Conservation (phyloP, 768 basidiomycete genomes). For the Phlebiopsis flavidoalba region DNA sequence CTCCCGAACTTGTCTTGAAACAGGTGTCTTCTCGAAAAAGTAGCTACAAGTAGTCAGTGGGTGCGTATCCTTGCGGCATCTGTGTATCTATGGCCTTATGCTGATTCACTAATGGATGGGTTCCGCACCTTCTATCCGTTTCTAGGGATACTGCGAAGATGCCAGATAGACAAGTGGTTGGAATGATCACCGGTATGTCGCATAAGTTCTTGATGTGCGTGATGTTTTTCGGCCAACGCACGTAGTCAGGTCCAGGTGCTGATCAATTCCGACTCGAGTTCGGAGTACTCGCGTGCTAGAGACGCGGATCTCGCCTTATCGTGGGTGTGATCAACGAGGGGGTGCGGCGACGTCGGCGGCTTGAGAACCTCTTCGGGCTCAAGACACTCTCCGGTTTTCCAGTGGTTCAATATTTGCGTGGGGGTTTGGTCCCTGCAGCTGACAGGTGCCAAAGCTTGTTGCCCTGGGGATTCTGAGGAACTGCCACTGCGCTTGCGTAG, state of each 20-base stretch:
- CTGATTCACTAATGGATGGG: background rate
- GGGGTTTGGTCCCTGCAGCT: background rate
- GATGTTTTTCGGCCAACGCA: slow-evolving; percentile 85
- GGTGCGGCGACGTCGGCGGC: slow-evolving; percentile 35
- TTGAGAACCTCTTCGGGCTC: slow-evolving; percentile 12
- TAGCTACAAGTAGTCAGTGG: no score
- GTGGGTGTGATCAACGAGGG: slow-evolving; percentile 63
- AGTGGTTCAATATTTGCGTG: slow-evolving; percentile 6
- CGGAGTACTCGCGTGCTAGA: slow-evolving; percentile 71
- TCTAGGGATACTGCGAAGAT: slow-evolving; percentile 53
- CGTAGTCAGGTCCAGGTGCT: slow-evolving; percentile 59
- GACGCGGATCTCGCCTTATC: slow-evolving; percentile 53
- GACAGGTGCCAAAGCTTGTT: background rate
- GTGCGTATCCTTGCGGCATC: slow-evolving; percentile 46
- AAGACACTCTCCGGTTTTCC: slow-evolving; percentile 20
- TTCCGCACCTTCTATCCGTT: slow-evolving; percentile 44
- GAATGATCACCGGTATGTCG: slow-evolving; percentile 81
- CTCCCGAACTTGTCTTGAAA: slow-evolving; percentile 95
- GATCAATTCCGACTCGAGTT: slow-evolving; percentile 70
- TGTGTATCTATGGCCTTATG: background rate
- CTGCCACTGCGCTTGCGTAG: background rate
- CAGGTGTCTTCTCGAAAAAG: slow-evolving; percentile 57
- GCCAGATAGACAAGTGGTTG: slow-evolving; percentile 93
- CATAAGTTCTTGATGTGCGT: slow-evolving; percentile 77
- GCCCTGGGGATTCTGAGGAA: no score